phyloP scores from a whole-genome alignment of 257 asterid genomes.

The Scutellaria galericulata region DNA sequence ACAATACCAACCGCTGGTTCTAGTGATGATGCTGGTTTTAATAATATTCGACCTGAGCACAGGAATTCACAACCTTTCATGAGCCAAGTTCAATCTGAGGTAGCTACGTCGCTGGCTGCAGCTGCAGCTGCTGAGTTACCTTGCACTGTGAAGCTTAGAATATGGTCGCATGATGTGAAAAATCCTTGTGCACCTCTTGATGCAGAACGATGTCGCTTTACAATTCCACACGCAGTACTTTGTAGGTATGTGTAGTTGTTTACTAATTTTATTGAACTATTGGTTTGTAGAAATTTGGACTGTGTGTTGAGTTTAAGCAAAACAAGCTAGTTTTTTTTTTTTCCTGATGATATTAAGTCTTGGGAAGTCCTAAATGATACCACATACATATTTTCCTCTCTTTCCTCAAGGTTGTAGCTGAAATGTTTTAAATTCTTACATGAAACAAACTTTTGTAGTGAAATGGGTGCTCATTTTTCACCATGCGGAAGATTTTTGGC shows the following conservation, averaged over 20 bases:
- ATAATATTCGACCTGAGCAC: slow-evolving; percentile 53
- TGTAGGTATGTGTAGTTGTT: slow-evolving; percentile 66
- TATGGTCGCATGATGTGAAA: slow-evolving; percentile 85
- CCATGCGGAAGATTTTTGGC: slow-evolving; percentile 98
- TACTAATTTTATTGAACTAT: slow-evolving; percentile 10
- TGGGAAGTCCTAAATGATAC: slow-evolving; percentile 28
- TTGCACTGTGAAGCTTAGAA: slow-evolving; percentile 93
- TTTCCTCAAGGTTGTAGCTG: slow-evolving; percentile 6
- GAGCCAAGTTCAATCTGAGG: slow-evolving; percentile 83
- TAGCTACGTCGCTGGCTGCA: slow-evolving; percentile 87
- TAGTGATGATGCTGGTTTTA: slow-evolving; percentile 52
- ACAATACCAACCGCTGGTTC: slow-evolving; percentile 54
- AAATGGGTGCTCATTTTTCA: slow-evolving; percentile 98
- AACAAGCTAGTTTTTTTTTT: neutral
- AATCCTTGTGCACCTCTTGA: slow-evolving; percentile 78
- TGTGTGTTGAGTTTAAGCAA: slow-evolving; percentile 7
- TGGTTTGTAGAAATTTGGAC: slow-evolving; percentile 12
- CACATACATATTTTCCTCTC: slow-evolving; percentile 12
- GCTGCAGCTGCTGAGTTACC: slow-evolving; percentile 97
- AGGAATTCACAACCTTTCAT: slow-evolving; percentile 60
- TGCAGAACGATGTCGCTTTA: slow-evolving; percentile 74
- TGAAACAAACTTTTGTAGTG: slow-evolving; percentile 50
- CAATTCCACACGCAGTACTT: slow-evolving; percentile 92
- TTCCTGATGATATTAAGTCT: slow-evolving; percentile 4
- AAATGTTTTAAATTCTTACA: slow-evolving; percentile 24